Conservation (phyloP, 495 filamentous ascomycete species). For the Talaromyces nanjingensis region DNA sequence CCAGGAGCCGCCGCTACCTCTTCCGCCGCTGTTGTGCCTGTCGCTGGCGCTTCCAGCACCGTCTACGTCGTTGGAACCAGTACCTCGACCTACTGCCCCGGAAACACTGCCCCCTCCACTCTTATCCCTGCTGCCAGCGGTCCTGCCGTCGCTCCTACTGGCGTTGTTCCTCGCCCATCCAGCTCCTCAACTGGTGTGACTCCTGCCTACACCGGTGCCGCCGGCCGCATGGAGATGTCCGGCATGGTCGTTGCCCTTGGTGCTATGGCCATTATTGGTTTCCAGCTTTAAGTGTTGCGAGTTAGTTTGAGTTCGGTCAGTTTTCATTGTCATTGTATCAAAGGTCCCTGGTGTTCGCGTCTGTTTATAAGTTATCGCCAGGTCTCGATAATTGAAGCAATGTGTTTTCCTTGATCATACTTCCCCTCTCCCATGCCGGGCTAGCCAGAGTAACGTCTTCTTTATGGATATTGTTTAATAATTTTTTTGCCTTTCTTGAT, state of each 20-base stretch:
- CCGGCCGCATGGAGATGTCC: conserved; percentile 22
- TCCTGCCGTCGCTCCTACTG: conserved; percentile 3
- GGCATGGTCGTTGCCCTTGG: conserved; percentile 19
- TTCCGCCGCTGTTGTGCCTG: conserved; percentile 6
- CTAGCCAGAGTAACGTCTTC: neutral
- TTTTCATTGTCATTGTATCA: neutral
- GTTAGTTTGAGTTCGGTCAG: neutral
- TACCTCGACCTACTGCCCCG: conserved; percentile 4
- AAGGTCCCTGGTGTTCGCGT: neutral
- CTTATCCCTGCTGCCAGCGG: neutral
- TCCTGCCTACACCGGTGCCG: conserved; percentile 11
- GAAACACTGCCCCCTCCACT: neutral
- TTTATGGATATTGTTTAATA: conserved; percentile 1
- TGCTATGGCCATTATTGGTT: conserved; percentile 15
- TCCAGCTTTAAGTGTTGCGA: conserved; percentile 19
- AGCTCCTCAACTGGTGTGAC: neutral
- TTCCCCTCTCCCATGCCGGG: neutral
- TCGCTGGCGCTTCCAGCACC: conserved; percentile 16
- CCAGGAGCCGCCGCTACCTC: conserved; percentile 10
- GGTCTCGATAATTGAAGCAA: neutral
- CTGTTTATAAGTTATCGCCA: neutral
- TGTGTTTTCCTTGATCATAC: neutral
- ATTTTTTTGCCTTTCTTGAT: neutral
- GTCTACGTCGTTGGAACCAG: neutral
- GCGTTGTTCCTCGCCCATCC: neutral